phyloP scores from a whole-genome alignment of 1,139 yeast genomes.

The Hansenula lynferdii region DNA sequence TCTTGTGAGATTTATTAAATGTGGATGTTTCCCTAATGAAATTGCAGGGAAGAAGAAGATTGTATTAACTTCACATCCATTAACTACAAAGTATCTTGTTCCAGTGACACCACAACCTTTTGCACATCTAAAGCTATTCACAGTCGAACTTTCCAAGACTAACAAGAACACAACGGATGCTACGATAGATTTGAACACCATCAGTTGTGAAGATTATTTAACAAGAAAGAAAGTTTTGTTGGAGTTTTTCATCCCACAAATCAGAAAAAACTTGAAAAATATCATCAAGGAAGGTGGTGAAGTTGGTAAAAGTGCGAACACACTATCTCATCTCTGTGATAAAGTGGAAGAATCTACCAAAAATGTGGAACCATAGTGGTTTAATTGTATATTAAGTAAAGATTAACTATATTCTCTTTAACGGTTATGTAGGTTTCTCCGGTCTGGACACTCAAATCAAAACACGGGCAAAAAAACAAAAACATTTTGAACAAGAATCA shows the following conservation, averaged over 20 bases:
- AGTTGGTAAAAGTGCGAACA: slow-evolving; percentile 54
- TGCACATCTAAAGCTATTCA: slow-evolving; percentile 51
- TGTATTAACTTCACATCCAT: slow-evolving; percentile 34
- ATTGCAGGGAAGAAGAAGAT: slow-evolving; percentile 4
- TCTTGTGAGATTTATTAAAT: slow-evolving; percentile 36
- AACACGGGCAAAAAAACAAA: neutral
- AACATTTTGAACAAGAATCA: neutral
- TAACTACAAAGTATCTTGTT: slow-evolving; percentile 44
- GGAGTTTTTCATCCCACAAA: slow-evolving; percentile 46
- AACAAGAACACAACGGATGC: slow-evolving; percentile 11
- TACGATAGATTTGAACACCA: slow-evolving; percentile 25
- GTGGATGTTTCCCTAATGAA: slow-evolving; percentile 31
- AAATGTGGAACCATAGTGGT: neutral
- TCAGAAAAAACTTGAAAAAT: slow-evolving; percentile 46
- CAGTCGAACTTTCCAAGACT: slow-evolving; percentile 29
- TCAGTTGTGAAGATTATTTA: slow-evolving; percentile 51
- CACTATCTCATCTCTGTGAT: slow-evolving; percentile 20
- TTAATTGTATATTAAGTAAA: neutral
- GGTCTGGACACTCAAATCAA: slow-evolving; percentile 1
- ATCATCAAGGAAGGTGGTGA: slow-evolving; percentile 73
- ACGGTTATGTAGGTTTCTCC: neutral
- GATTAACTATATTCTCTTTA: neutral
- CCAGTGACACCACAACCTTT: slow-evolving; percentile 57
- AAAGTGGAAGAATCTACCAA: slow-evolving; percentile 1
- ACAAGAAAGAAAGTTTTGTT: slow-evolving; percentile 55